A percentile compares a stretch with the other conserved stretches of the same genome.
phyloP scores from a whole-genome alignment of 2,329 filamentous ascomycete genomes.

The Exophiala xenobiotica region DNA sequence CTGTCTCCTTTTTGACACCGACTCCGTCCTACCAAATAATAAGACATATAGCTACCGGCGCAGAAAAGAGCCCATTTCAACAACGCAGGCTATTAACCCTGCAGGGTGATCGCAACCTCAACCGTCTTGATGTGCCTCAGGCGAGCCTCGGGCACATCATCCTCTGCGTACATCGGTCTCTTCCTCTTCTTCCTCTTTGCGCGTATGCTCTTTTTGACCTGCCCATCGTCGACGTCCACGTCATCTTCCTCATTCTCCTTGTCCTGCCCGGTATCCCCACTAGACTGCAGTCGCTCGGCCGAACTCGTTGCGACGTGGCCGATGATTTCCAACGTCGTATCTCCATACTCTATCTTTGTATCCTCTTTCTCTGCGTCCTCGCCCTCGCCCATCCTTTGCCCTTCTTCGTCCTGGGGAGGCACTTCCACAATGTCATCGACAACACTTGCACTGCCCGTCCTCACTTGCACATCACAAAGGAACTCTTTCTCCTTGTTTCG shows the following conservation, averaged over 20 bases:
- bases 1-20: too few species aligned
- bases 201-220: slow-evolving; percentile 19
- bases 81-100: slow-evolving; percentile 19
- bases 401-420: slow-evolving; percentile 31
- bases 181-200: slow-evolving; percentile 33
- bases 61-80: neutral
- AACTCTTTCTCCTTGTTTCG: slow-evolving; percentile 47
- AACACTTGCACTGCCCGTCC: slow-evolving; percentile 57
- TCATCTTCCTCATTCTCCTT: slow-evolving; percentile 4
- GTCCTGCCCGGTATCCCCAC: neutral
- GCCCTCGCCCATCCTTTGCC: slow-evolving; percentile 26
- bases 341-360: slow-evolving; percentile 21
- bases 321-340: slow-evolving; percentile 29
- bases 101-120: slow-evolving; percentile 45
- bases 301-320: slow-evolving; percentile 12
- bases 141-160: slow-evolving; percentile 44
- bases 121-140: slow-evolving; percentile 50
- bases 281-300: slow-evolving; percentile 1
- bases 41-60: neutral
- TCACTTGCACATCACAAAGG: slow-evolving; percentile 51
- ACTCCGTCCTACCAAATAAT: neutral
- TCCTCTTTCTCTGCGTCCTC: slow-evolving; percentile 16
- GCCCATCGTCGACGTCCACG: slow-evolving; percentile 19
- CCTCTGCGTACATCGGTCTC: slow-evolving; percentile 32
- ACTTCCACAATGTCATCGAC: slow-evolving; percentile 60